Evolutionary conservation across 768 basidiomycete species (phyloP).

Genomic region (Pleurotus eryngii): DNA sequence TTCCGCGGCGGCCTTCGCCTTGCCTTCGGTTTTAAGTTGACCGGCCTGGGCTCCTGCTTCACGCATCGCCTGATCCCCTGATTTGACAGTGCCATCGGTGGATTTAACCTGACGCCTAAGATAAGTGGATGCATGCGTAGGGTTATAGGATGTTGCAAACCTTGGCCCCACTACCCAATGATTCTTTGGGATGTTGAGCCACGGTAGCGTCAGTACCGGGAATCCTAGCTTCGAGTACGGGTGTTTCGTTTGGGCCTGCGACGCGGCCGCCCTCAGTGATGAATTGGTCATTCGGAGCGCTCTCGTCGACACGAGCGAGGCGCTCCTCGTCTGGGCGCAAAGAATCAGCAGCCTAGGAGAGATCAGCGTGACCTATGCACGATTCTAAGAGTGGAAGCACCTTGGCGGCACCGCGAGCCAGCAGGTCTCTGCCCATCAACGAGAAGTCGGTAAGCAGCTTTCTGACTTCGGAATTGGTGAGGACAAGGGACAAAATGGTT

Average conservation of each 20-base stretch:
- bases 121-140: no score
- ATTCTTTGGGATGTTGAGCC: slow-evolving; percentile 48
- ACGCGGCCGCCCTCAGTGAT: slow-evolving; percentile 40
- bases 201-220: slow-evolving; percentile 29
- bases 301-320: slow-evolving; percentile 63
- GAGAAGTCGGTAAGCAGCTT: slow-evolving; percentile 82
- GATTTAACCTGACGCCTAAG: slow-evolving; percentile 11
- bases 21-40: not conserved
- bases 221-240: slow-evolving; percentile 27
- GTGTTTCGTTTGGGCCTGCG: slow-evolving; percentile 28
- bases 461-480: slow-evolving; percentile 91
- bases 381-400: not conserved
- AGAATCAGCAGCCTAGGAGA: slow-evolving; percentile 45
- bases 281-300: slow-evolving; percentile 69
- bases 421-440: slow-evolving; percentile 78
- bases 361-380: no score
- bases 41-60: slow-evolving; percentile 6
- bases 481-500: slow-evolving; percentile 78
- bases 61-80: slow-evolving; percentile 18
- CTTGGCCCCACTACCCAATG: slow-evolving; percentile 25
- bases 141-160: no score
- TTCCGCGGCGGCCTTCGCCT: not conserved
- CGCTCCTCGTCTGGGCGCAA: slow-evolving; percentile 64
- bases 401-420: slow-evolving; percentile 69
- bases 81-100: slow-evolving; percentile 26